A percentile compares a stretch with the other conserved stretches of the same genome.
Conservation (phyloP, 2,329 filamentous ascomycete genomes). For the Samsoniella hepiali region DNA sequence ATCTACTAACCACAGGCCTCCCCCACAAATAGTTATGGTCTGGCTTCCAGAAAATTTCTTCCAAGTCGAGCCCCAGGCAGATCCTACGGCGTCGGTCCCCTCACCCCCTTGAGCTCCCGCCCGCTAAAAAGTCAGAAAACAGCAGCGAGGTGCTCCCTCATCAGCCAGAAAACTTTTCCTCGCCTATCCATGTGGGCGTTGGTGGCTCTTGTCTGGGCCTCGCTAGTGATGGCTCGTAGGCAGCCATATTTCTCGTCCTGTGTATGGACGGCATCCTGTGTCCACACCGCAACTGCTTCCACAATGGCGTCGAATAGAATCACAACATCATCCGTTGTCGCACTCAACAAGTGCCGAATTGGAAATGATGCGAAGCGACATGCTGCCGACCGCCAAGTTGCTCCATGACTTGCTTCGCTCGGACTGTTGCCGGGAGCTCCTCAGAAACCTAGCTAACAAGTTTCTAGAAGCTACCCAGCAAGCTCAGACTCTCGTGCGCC, state of each 20-base stretch:
- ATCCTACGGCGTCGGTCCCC: neutral
- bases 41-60: constrained; percentile 17
- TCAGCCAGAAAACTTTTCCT: constrained; percentile 12
- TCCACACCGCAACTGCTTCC: constrained; percentile 10
- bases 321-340: neutral
- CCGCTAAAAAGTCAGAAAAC: neutral
- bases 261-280: constrained; percentile 12
- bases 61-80: constrained; percentile 13
- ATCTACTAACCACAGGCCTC: constrained; percentile 2
- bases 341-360: constrained; percentile 7
- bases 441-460: neutral
- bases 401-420: neutral
- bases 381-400: neutral
- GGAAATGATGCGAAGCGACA: neutral
- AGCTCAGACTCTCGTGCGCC: neutral
- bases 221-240: constrained; percentile 3
- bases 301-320: constrained; percentile 2
- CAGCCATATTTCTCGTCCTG: constrained; percentile 16
- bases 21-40: constrained; percentile 3
- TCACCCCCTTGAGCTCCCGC: neutral
- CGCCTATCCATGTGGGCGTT: constrained; percentile 1
- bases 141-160: neutral
- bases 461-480: neutral
- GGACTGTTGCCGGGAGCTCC: neutral
- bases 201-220: constrained; percentile 6